Evolutionary conservation across 2,329 filamentous ascomycete species (phyloP).

Genomic region (Penicillium sclerotigenum): DNA sequence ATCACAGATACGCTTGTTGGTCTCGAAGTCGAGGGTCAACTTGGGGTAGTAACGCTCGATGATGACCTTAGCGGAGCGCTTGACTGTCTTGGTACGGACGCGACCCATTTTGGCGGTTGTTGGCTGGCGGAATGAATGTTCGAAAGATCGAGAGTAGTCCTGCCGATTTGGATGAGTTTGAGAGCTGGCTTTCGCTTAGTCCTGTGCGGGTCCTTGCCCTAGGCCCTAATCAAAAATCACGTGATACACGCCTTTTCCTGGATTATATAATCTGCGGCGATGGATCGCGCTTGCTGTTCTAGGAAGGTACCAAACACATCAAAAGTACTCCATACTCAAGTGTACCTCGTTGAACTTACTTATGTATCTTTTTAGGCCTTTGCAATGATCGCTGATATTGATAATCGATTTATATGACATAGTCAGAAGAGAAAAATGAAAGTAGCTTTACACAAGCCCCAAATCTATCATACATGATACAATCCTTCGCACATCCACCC

Average conservation of each 20-base stretch:
- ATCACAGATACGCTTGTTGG: slow-evolving; percentile 99
- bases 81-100: slow-evolving; percentile 61
- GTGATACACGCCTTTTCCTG: slow-evolving; percentile 4
- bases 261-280: not conserved
- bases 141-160: slow-evolving; percentile 11
- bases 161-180: slow-evolving; percentile 18
- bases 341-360: not conserved
- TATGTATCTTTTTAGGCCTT: no score
- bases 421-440: slow-evolving; percentile 22
- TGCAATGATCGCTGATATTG: slow-evolving; percentile 7
- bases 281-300: not conserved
- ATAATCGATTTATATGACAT: slow-evolving; percentile 27
- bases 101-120: slow-evolving; percentile 49
- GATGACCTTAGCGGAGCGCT: slow-evolving; percentile 97
- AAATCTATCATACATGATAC: slow-evolving; percentile 35
- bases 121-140: slow-evolving; percentile 36
- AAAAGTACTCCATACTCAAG: not conserved
- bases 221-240: slow-evolving; percentile 18
- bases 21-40: slow-evolving; percentile 99
- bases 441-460: slow-evolving; percentile 31
- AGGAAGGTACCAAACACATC: not conserved
- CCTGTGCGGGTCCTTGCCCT: slow-evolving; percentile 25
- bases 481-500: slow-evolving; percentile 18
- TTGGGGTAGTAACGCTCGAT: slow-evolving; percentile 98
- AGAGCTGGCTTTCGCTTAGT: slow-evolving; percentile 25